Percentiles rank a stretch among this genome's conserved stretches.
These are phyloP conservation scores for Yamadazyma scolyti DNA, from an alignment of 805 yeast genomes.

Conservation along the genomic window DNA sequence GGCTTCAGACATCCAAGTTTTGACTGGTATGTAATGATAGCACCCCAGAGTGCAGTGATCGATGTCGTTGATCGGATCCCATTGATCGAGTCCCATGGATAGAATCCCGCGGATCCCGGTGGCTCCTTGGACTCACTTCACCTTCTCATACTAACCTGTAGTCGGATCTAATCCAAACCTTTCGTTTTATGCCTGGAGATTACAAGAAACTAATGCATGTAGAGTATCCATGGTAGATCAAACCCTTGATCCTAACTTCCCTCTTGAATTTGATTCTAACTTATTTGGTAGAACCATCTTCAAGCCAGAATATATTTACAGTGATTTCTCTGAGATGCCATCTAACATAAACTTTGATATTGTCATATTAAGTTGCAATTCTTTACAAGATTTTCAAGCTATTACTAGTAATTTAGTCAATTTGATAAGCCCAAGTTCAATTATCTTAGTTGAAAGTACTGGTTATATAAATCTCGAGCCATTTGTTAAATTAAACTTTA, in stretches of 20 bases:
- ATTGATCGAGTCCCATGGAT: too few species aligned
- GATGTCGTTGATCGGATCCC: too few species aligned
- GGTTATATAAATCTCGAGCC: constrained; percentile 74
- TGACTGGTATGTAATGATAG: too few species aligned
- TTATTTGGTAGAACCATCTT: constrained; percentile 11
- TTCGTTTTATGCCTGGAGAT: constrained; percentile 57
- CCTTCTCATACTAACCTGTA: constrained; percentile 13
- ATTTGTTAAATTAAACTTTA: constrained; percentile 48
- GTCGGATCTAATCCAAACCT: constrained; percentile 59
- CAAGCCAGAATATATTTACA: constrained; percentile 11
- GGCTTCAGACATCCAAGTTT: too few species aligned
- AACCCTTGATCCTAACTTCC: constrained; percentile 12
- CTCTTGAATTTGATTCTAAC: constrained; percentile 14
- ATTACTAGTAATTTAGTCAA: constrained; percentile 21
- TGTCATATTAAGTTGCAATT: constrained; percentile 29
- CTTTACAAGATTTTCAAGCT: constrained; percentile 38
- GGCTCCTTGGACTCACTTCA: too few species aligned
- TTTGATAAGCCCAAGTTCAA: constrained; percentile 34
- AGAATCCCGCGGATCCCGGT: too few species aligned
- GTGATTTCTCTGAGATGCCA: constrained; percentile 4
- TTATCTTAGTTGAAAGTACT: constrained; percentile 63
- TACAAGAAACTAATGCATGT: constrained; percentile 40
- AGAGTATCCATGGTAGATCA: constrained; percentile 38
- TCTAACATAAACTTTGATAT: constrained; percentile 22
- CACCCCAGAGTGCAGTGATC: too few species aligned